Evolutionary conservation across 2,329 filamentous ascomycete genomes (phyloP).

Genomic region (Apiospora saccharicola): DNA sequence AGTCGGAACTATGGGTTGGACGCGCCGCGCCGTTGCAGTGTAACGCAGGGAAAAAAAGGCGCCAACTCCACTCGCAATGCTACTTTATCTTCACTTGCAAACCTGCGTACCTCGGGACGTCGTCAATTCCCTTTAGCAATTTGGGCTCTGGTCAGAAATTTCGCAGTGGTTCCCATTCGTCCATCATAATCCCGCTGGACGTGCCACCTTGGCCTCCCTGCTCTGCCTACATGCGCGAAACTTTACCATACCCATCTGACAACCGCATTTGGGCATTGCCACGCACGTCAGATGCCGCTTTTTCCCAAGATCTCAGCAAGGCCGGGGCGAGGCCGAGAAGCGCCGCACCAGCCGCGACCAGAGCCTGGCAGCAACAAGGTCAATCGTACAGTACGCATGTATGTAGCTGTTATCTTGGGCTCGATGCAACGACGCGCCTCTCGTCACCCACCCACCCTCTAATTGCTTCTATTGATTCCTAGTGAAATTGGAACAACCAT

Average conservation of each 20-base stretch:
- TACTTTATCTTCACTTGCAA: not conserved
- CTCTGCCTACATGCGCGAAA: not conserved
- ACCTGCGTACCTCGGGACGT: not conserved
- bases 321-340: not conserved
- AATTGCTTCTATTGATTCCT: constrained; percentile 10
- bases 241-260: not conserved
- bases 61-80: constrained; percentile 13
- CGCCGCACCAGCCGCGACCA: constrained; percentile 1
- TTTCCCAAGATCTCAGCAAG: not conserved
- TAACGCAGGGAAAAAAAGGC: not conserved
- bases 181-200: not conserved
- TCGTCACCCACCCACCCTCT: not conserved
- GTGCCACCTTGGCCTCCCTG: not conserved
- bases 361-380: not conserved
- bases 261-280: not conserved
- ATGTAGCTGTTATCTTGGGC: not conserved
- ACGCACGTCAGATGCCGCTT: constrained; percentile 9
- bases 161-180: not conserved
- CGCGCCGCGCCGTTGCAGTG: constrained; percentile 15
- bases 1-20: not conserved
- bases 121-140: not conserved
- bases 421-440: not conserved
- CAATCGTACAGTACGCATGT: not conserved
- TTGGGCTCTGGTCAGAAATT: not conserved
- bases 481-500: constrained; percentile 10